Base-by-base conservation (phyloP, 2,329 filamentous ascomycete genomes). In the Nannizzia gypsea region DNA sequence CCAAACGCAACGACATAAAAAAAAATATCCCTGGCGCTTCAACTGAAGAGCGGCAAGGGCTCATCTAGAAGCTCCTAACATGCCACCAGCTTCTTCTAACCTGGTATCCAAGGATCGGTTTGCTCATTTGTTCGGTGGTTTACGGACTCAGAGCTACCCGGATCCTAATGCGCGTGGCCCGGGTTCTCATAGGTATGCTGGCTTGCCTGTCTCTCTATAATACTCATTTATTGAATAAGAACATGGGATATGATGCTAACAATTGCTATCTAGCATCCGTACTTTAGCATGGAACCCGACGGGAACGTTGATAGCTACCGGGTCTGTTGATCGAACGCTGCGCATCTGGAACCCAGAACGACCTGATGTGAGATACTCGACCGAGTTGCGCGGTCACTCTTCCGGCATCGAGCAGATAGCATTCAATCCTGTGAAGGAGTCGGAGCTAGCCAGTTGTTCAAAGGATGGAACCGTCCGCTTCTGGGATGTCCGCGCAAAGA, bases 231-330 rank as follows among this genome's bases (percentile, higher is more conserved):
- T 36, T 31, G n/a, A 20, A 46, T 24, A 22, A 22, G 9, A 3
- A 24, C 28, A 20, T 52, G 11, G 28, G 6, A 15, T 46, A 17
- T 8, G 36, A 11, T 57, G 46, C 17, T 31, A 20, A 34, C 13
- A 26, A 34, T 50, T 62, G 76, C 78, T 64, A 68, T 68, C 42
- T 64, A 65, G 86, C 64, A 80, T 95, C 60, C 84, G 88, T 44
- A 86, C 87, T 1, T 85, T 97, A 65, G 86, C 88, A 42, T 97
- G 92, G 92, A 96, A 92, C 65, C 89, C 91, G 0, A 78, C 89
- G 0, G 90, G 92, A 36, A 87, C 83, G 6, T 78, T 93, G 62
- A 84, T 97, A 62, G 92, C 92, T 0, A 95, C 91, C 0, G 90
- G 90, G 1, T 88, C 89, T 2, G 89, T 92, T 6, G 88, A 97